A percentile compares a stretch with the other conserved stretches of the same genome.
Evolutionary conservation across 352 stramenopile genomes (phyloP).

Genomic region (Pilasporangium apinafurcum): DNA sequence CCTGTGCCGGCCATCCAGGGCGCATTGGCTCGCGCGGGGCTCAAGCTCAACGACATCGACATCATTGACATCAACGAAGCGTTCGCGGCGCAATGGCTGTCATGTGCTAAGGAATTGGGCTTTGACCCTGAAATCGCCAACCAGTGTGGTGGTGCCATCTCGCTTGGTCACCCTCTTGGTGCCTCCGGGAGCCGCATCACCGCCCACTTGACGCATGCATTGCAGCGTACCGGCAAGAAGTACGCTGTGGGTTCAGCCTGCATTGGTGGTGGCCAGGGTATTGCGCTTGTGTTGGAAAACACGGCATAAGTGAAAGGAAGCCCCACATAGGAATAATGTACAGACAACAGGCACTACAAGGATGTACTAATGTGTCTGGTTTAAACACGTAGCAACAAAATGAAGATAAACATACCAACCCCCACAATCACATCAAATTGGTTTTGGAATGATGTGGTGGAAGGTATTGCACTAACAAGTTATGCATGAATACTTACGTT

Average conservation of each 20-base stretch:
- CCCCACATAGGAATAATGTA: background rate
- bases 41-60: conserved; percentile 93
- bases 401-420: no score
- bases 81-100: conserved; percentile 96
- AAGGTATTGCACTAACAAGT: no score
- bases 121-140: conserved; percentile 93
- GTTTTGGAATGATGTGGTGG: no score
- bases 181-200: conserved; percentile 92
- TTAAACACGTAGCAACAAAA: no score
- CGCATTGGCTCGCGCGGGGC: conserved; percentile 85
- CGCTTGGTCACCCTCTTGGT: conserved; percentile 95
- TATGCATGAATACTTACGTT: no score
- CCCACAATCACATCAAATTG: no score
- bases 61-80: conserved; percentile 99
- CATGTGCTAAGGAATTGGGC: conserved; percentile 95
- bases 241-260: conserved; percentile 95
- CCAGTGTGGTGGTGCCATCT: conserved; percentile 94
- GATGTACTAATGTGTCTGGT: no score
- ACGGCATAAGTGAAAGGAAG: conserved; percentile 24
- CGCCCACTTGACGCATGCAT: conserved; percentile 85
- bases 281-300: conserved; percentile 96
- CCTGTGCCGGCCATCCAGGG: conserved; percentile 93
- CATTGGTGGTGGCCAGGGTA: conserved; percentile 98
- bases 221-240: conserved; percentile 85
- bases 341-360: no score